Percentiles rank a stretch among this genome's conserved stretches.
Evolutionary conservation across 495 filamentous ascomycete species (phyloP).

Genomic region (Elasticomyces elasticus): DNA sequence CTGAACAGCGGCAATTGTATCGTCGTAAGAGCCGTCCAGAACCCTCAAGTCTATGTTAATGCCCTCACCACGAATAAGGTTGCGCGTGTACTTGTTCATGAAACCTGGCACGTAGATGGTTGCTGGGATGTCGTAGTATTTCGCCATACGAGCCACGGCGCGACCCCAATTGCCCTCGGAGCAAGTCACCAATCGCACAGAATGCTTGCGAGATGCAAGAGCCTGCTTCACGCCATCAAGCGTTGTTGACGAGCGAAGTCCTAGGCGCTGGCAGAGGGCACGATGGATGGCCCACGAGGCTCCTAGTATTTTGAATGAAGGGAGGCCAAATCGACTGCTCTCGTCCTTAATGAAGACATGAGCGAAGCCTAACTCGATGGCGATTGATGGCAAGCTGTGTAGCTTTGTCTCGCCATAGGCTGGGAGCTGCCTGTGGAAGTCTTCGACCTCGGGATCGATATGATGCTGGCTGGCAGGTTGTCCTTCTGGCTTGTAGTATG

Average conservation of each 20-base stretch:
- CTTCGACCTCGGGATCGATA: constrained; percentile 19
- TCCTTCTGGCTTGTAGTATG: constrained; percentile 3
- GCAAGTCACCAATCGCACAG: constrained; percentile 40
- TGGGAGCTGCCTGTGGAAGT: constrained; percentile 29
- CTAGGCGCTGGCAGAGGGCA: constrained; percentile 38
- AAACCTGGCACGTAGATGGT: constrained; percentile 47
- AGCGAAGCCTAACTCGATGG: constrained; percentile 44
- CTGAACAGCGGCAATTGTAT: constrained; percentile 40
- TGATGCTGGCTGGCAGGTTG: constrained; percentile 6
- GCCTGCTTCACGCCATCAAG: constrained; percentile 35
- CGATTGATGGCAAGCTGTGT: constrained; percentile 41
- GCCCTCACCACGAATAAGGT: constrained; percentile 48
- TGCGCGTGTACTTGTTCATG: constrained; percentile 43
- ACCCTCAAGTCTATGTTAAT: constrained; percentile 43
- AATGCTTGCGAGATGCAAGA: neutral
- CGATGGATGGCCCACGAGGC: constrained; percentile 62
- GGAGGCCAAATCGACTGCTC: constrained; percentile 40
- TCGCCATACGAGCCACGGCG: constrained; percentile 55
- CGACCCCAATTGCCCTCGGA: constrained; percentile 68
- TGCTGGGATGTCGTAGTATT: constrained; percentile 40
- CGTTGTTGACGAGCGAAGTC: constrained; percentile 29
- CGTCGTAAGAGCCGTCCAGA: constrained; percentile 51
- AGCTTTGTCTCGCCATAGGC: constrained; percentile 34
- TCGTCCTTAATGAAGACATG: constrained; percentile 41
- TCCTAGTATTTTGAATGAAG: constrained; percentile 68